Percentiles rank a stretch among this genome's conserved stretches.
phyloP scores from a whole-genome alignment of 352 stramenopile genomes.

The Thraustotheca clavata region DNA sequence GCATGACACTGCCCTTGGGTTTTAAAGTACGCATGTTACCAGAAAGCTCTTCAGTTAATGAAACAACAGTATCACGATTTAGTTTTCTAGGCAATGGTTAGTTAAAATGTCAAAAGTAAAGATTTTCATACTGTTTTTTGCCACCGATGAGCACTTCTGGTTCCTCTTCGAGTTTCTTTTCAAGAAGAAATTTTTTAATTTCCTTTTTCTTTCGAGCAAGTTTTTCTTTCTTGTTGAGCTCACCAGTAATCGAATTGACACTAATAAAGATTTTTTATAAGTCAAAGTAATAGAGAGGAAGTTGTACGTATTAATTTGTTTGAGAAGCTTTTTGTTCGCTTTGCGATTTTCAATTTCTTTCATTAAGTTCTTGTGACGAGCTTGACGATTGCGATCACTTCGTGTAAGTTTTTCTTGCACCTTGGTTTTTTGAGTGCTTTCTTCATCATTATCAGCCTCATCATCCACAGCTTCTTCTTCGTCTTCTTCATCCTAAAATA shows the following conservation, averaged over 20 bases:
- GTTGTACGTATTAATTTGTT: conserved; percentile 82
- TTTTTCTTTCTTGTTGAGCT: conserved; percentile 42
- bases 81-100: conserved; percentile 43
- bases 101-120: neutral
- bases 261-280: neutral
- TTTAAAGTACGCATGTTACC: conserved; percentile 69
- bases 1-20: conserved; percentile 66
- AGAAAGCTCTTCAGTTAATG: conserved; percentile 73
- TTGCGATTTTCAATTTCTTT: conserved; percentile 54
- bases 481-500: conserved; percentile 24
- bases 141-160: conserved; percentile 59
- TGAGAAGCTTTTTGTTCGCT: conserved; percentile 43
- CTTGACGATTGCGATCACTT: conserved; percentile 67
- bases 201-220: conserved; percentile 48
- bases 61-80: conserved; percentile 51
- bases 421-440: conserved; percentile 25
- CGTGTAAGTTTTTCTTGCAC: conserved; percentile 51
- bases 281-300: neutral
- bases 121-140: conserved; percentile 50
- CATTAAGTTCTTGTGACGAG: conserved; percentile 73
- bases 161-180: conserved; percentile 71
- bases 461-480: conserved; percentile 37
- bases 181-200: conserved; percentile 61
- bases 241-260: conserved; percentile 7
- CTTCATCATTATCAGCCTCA: conserved; percentile 25